These are phyloP conservation scores for Fusarium staphyleae DNA, from an alignment of 2,329 filamentous ascomycete genomes.

Conservation along the genomic window DNA sequence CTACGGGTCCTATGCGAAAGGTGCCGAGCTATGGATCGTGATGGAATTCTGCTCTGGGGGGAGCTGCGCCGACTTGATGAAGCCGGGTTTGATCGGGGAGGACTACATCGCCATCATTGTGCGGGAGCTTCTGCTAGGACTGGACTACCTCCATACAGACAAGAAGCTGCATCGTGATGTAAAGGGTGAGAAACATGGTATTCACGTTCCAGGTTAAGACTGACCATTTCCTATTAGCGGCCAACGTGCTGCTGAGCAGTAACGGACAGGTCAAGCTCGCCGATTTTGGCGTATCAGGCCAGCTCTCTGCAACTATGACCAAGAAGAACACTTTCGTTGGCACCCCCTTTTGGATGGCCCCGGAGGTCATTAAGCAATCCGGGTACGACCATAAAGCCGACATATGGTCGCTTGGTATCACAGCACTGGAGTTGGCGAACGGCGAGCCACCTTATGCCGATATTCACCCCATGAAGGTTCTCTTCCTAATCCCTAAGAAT, in stretches of 20 bases:
- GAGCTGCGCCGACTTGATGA: constrained; percentile 95
- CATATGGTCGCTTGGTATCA: constrained; percentile 97
- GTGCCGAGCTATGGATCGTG: constrained; percentile 97
- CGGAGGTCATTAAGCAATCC: constrained; percentile 97
- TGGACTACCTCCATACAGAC: constrained; percentile 93
- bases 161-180: constrained; percentile 97
- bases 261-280: constrained; percentile 97
- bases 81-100: constrained; percentile 88
- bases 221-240: constrained; percentile 62
- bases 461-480: constrained; percentile 97
- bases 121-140: constrained; percentile 83
- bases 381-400: constrained; percentile 98
- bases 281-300: constrained; percentile 96
- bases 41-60: constrained; percentile 99
- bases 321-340: constrained; percentile 99
- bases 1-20: constrained; percentile 95
- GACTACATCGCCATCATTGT: constrained; percentile 98
- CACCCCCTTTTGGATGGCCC: constrained; percentile 99
- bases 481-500: constrained; percentile 97
- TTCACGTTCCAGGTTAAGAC: background rate
- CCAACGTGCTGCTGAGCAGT: constrained; percentile 87
- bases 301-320: constrained; percentile 96
- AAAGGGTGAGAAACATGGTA: constrained; percentile 68
- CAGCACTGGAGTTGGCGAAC: constrained; percentile 87
- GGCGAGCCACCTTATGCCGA: constrained; percentile 95